phyloP scores from a whole-genome alignment of 306 rosid species.

The Medicago ruthenica region DNA sequence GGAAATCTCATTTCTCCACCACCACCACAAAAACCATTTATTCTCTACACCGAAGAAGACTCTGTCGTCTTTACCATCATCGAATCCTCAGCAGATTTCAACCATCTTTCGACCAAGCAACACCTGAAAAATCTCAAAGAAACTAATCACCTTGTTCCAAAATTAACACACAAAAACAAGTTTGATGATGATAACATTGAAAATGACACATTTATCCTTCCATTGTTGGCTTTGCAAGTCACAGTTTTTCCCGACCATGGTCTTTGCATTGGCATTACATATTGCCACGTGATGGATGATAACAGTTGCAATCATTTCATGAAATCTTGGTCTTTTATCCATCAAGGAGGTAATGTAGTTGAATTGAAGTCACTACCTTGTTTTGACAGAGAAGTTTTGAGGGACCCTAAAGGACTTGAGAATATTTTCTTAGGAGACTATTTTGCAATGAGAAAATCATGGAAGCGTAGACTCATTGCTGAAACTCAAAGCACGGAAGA shows the following conservation, averaged over 20 bases:
- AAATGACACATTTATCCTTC: constrained; percentile 32
- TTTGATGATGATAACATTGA: background rate
- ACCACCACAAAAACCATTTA: constrained; percentile 47
- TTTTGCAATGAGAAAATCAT: constrained; percentile 32
- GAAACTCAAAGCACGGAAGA: background rate
- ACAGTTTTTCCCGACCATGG: constrained; percentile 40
- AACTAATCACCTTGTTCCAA: constrained; percentile 38
- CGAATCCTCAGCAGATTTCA: constrained; percentile 31
- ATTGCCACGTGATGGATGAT: constrained; percentile 51
- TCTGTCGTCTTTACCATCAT: constrained; percentile 20
- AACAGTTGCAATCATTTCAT: constrained; percentile 45
- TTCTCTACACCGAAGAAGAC: constrained; percentile 9
- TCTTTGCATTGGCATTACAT: constrained; percentile 52
- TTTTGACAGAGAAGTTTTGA: constrained; percentile 44
- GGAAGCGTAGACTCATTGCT: constrained; percentile 37
- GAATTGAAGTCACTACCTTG: constrained; percentile 23
- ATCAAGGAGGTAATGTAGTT: background rate
- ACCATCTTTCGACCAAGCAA: constrained; percentile 30
- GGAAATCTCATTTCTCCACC: constrained; percentile 50
- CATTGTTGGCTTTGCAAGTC: constrained; percentile 39
- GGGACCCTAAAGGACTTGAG: constrained; percentile 36
- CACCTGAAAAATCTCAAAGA: constrained; percentile 25
- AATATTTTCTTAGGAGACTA: constrained; percentile 45
- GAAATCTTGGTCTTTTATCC: constrained; percentile 48
- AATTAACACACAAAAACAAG: background rate